phyloP scores from a whole-genome alignment of 495 filamentous ascomycete genomes.

The Penicillium flavigenum region DNA sequence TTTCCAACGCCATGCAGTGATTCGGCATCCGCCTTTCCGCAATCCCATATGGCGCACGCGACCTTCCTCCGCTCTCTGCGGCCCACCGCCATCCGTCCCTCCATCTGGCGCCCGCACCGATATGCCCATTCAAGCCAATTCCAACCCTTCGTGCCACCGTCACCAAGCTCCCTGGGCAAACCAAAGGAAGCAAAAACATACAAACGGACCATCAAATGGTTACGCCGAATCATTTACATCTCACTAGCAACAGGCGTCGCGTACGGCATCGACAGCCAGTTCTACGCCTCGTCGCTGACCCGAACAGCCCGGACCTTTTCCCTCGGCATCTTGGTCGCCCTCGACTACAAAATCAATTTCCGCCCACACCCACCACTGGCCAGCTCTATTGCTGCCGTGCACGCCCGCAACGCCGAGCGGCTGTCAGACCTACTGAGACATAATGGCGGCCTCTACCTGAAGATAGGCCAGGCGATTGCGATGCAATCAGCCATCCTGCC shows the following conservation, averaged over 20 bases:
- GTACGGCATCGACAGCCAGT: conserved; percentile 66
- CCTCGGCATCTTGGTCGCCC: conserved; percentile 73
- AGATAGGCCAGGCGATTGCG: conserved; percentile 96
- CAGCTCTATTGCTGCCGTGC: conserved; percentile 66
- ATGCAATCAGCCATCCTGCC: conserved; percentile 96
- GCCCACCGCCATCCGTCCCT: conserved; percentile 14
- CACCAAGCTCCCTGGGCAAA: conserved; percentile 75
- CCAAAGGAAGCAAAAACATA: conserved; percentile 64
- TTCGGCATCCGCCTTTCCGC: not conserved
- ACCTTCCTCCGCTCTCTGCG: conserved; percentile 32
- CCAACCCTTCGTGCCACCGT: conserved; percentile 75
- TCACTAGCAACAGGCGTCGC: conserved; percentile 56
- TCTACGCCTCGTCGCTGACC: conserved; percentile 74
- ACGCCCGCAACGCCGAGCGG: conserved; percentile 77
- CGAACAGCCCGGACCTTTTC: conserved; percentile 81
- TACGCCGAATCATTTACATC: conserved; percentile 66
- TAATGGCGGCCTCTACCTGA: conserved; percentile 94
- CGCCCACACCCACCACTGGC: conserved; percentile 68
- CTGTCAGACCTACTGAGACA: conserved; percentile 72
- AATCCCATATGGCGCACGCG: conserved; percentile 28
- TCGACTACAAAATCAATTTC: conserved; percentile 98
- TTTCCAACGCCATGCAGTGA: conserved; percentile 16
- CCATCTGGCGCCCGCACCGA: conserved; percentile 17
- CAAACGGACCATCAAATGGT: conserved; percentile 68
- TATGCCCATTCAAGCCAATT: conserved; percentile 45